Evolutionary conservation across 2,329 filamentous ascomycete species (phyloP).

Genomic region (Aspergillus pseudoterreus): DNA sequence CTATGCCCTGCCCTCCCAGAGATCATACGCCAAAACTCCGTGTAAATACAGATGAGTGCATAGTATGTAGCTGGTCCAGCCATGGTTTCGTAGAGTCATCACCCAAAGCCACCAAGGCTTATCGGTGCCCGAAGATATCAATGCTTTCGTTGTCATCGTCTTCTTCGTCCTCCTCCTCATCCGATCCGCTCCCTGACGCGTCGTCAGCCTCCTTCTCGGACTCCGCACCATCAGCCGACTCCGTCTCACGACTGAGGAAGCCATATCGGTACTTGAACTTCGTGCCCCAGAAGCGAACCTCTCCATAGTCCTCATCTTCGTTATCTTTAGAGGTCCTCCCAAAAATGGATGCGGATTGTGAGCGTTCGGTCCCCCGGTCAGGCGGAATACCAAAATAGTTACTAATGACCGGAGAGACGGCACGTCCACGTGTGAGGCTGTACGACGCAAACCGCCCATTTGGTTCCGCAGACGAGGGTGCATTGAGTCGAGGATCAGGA

Average conservation of each 20-base stretch:
- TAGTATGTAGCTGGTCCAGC: not conserved
- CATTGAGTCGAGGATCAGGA: conserved; percentile 16
- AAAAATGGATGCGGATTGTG: conserved; percentile 27
- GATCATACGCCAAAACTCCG: not conserved
- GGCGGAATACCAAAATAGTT: conserved; percentile 44
- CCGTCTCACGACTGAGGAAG: conserved; percentile 28
- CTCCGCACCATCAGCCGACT: conserved; percentile 20
- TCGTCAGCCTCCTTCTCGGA: conserved; percentile 19
- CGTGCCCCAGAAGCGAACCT: conserved; percentile 57
- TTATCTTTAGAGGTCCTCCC: conserved; percentile 17
- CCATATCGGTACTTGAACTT: conserved; percentile 40
- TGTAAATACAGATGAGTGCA: not conserved
- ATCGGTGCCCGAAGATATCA: conserved; percentile 53
- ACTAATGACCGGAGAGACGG: conserved; percentile 41
- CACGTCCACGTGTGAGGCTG: conserved; percentile 36
- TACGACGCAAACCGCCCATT: conserved; percentile 28
- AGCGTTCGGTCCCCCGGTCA: conserved; percentile 28
- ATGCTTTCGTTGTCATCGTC: conserved; percentile 48
- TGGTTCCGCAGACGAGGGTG: conserved; percentile 17
- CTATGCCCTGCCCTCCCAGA: not conserved
- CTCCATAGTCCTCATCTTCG: conserved; percentile 52
- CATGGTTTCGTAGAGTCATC: not conserved
- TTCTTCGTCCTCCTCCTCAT: conserved; percentile 39
- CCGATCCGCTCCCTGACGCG: conserved; percentile 6
- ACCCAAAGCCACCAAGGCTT: conserved; percentile 12